Base-by-base conservation (phyloP, 768 basidiomycete genomes). In the Tulasnella sp. region DNA sequence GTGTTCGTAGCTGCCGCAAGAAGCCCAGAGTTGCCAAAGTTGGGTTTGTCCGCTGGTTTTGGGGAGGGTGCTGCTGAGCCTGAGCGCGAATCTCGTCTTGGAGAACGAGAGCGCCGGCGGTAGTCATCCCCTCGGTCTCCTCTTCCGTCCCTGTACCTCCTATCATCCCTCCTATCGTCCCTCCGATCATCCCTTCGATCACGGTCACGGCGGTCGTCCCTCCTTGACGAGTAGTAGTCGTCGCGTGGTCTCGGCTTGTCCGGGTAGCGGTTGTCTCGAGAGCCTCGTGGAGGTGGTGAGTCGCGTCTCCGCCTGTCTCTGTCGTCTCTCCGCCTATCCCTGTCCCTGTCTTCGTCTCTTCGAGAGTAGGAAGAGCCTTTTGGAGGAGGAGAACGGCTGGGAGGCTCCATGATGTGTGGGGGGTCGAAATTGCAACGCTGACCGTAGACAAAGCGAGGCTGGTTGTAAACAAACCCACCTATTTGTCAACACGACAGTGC, bases 1-100 rank as follows among this genome's bases (percentile, higher is more conserved):
- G 95, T 96, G 84, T 99, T 99, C 2, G 98, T 99, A 84, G 95
- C 98, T 5, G 97, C 97, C 0, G 97, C 98, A 50, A 99, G 90
- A 9, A 97, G 88, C 18, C 98, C 98, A 28, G 96, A 98, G 6
- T 90, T 90, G 22, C 87, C 90, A 85, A 97, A 98, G 84, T 98
- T 97, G 14, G 98, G 97, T 87, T 96, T 7, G 90, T 87, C 84
- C 93, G 90, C 89, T 72, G 46, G 83, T 82, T 34, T n/a, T 20
- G 48, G 84, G 85, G 48, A 37, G 5, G 87, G 88, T 16, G 88
- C 88, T 54, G 86, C 86, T 6, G 91, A 90, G 54, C 86, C 87
- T 1, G 90, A 89, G 4, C 82, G 84, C 41, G 90, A 88, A 24
- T 75, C 37, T 18, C 76, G 80, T 12, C 86, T 86, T 34, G 84